Evolutionary conservation across 2,329 filamentous ascomycete species (phyloP), one percentile per base, ranked within the genome.

Genomic region (Pseudopyricularia cyperi): DNA sequence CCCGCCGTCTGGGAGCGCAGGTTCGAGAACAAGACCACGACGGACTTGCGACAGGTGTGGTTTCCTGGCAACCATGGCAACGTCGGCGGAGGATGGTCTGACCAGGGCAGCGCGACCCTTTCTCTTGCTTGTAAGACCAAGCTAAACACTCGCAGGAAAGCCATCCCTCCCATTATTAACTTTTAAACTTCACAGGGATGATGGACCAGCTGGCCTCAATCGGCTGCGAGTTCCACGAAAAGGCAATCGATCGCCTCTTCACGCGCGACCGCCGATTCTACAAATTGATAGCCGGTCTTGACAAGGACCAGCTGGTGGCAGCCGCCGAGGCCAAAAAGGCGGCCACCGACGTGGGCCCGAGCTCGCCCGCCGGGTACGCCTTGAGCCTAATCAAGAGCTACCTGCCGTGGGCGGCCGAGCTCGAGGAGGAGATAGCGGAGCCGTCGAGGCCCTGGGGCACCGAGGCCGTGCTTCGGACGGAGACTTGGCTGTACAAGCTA

Each of bases 11-110:
- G 70, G 70, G 65, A 69, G 53, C 61, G 61, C 2, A 47, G 62
- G 9, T 57, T 60, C 2, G 58, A 56, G 7, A 63, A 61, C 55
- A 54, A 46, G 46, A 53, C 47, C 42, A 65, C 64, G 1, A 56
- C 60, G 24, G 28, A 30, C 28, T 58, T 67, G 6, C 62, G 61
- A 54, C 65, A 67, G 57, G 62, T 65, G 14, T 79, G 76, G 75
- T 85, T 85, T 59, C 76, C 80, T 0, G 80, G 80, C 11, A 73
- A 72, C 51, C 82, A 85, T 60, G 76, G 74, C 8, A 79, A 82
- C 56, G 75, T 82, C 39, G 80, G 80, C 22, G 80, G 80, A 24
- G 80, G 80, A 2, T 81, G 76, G 76, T 51, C 58, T 33, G 65
- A 66, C 49, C 65, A 66, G 57, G 61, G 64, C 53, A 57, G 65